A percentile compares a stretch with the other conserved stretches of the same genome.
phyloP scores from a whole-genome alignment of 148 eudicot genomes.

The Arbutus unedo region DNA sequence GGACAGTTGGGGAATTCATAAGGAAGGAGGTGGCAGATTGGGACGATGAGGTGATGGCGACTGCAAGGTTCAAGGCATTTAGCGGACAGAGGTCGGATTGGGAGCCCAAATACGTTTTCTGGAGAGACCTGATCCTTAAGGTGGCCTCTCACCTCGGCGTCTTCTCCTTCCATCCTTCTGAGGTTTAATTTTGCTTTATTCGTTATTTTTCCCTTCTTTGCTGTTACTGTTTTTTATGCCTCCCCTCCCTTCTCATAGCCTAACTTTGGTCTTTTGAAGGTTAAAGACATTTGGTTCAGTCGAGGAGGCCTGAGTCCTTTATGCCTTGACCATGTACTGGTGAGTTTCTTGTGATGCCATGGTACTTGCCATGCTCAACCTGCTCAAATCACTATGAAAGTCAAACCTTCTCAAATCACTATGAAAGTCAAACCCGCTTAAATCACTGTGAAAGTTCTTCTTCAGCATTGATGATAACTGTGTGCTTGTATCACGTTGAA shows the following conservation, averaged over 20 bases:
- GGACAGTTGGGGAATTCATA: conserved; percentile 31
- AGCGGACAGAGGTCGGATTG: conserved; percentile 90
- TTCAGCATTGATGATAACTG: neutral
- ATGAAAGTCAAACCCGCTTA: too few species aligned
- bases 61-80: conserved; percentile 71
- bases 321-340: conserved; percentile 69
- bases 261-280: conserved; percentile 25
- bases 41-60: conserved; percentile 60
- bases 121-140: conserved; percentile 73
- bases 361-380: neutral
- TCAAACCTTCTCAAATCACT: too few species aligned
- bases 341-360: conserved; percentile 23
- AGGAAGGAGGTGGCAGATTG: conserved; percentile 59
- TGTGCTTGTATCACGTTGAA: neutral
- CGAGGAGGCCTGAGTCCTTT: conserved; percentile 69
- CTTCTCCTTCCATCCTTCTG: conserved; percentile 53
- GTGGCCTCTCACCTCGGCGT: conserved; percentile 42
- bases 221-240: too few species aligned
- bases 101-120: conserved; percentile 62
- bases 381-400: neutral
- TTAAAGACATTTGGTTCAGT: conserved; percentile 62
- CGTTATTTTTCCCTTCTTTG: too few species aligned
- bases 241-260: neutral
- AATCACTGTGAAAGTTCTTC: neutral
- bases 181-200: conserved; percentile 18